Evolutionary conservation across 257 asterid genomes (phyloP).

Genomic region (Solanum medicagineum): DNA sequence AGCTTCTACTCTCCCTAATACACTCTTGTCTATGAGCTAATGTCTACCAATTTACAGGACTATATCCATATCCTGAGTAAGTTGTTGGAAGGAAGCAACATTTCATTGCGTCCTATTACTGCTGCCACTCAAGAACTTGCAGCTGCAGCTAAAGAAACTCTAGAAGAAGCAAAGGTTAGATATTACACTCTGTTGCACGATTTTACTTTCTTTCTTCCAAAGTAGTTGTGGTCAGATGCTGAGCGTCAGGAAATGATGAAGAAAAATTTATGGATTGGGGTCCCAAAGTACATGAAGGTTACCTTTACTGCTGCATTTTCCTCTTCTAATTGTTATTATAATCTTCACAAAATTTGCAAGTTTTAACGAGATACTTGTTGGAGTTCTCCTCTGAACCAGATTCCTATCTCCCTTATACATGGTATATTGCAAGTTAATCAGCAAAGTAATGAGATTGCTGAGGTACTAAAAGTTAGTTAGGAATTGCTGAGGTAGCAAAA

Average conservation of each 20-base stretch:
- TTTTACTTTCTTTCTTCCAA: background rate
- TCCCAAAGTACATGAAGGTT: background rate
- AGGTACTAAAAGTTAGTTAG: background rate
- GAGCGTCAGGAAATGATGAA: background rate
- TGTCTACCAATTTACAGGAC: slow-evolving; percentile 22
- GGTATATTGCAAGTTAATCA: background rate
- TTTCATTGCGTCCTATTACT: slow-evolving; percentile 46
- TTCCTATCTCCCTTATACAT: background rate
- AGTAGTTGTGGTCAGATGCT: background rate
- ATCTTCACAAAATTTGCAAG: background rate
- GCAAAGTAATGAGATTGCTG: background rate
- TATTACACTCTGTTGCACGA: background rate
- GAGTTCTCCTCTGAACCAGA: background rate
- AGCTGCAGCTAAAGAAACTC: slow-evolving; percentile 36
- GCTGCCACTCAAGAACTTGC: slow-evolving; percentile 55
- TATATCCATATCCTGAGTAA: slow-evolving; percentile 30
- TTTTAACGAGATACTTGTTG: background rate
- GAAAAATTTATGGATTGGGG: background rate
- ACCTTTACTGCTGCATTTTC: background rate
- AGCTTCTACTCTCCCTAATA: background rate
- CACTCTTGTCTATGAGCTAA: background rate
- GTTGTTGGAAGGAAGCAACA: slow-evolving; percentile 29
- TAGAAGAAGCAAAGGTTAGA: slow-evolving; percentile 55
- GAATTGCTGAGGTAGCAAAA: background rate
- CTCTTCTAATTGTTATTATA: background rate